phyloP scores from a whole-genome alignment of 176 grass and related monocot genomes.

The Aegilops bicornis region DNA sequence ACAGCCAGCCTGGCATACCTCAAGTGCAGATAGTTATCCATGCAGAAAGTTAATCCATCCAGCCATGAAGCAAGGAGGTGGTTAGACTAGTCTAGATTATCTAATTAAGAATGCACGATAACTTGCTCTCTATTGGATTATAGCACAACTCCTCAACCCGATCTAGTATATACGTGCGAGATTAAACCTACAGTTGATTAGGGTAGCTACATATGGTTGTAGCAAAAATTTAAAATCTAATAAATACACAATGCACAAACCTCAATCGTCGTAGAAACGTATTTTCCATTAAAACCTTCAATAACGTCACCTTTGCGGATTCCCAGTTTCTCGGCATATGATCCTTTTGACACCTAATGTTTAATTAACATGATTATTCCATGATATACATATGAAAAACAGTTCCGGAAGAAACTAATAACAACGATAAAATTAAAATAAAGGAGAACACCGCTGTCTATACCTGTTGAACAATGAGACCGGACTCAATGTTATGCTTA shows the following conservation, averaged over 20 bases:
- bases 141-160: too few species aligned
- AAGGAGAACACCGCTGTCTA: neutral
- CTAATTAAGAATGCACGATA: too few species aligned
- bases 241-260: neutral
- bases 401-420: neutral
- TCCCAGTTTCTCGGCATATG: slow-evolving; percentile 1
- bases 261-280: neutral
- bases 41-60: too few species aligned
- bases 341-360: slow-evolving; percentile 10
- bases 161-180: too few species aligned
- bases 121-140: neutral
- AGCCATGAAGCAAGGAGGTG: too few species aligned
- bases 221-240: neutral
- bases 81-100: too few species aligned
- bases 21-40: too few species aligned
- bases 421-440: neutral
- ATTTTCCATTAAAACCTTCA: neutral
- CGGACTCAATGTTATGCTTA: neutral
- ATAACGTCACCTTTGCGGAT: neutral
- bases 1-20: too few species aligned
- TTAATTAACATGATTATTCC: neutral
- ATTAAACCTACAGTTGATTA: too few species aligned
- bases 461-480: slow-evolving; percentile 20
- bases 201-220: too few species aligned
- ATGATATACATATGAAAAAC: neutral